These are phyloP conservation scores for Pseudocercospora eumusae DNA, from an alignment of 2,329 filamentous ascomycete species.

Conservation along the genomic window DNA sequence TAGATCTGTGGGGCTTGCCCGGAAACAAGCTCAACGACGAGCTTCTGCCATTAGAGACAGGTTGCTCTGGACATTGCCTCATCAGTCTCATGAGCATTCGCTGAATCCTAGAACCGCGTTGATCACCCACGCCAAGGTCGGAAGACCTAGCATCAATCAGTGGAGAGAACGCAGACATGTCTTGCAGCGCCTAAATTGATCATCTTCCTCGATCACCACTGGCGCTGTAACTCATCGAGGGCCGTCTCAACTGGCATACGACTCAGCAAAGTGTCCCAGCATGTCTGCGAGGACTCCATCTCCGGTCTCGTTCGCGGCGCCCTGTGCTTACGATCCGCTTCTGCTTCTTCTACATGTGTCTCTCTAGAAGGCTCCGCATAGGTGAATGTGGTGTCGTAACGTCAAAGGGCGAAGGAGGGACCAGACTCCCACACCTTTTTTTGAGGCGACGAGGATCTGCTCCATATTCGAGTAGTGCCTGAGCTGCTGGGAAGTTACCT, in stretches of 20 bases:
- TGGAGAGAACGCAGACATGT: background rate
- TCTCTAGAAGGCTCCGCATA: too few species aligned
- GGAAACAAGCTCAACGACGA: background rate
- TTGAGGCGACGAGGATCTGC: too few species aligned
- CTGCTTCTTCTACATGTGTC: too few species aligned
- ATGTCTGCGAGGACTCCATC: conserved; percentile 15
- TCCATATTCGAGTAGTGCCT: too few species aligned
- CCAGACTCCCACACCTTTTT: too few species aligned
- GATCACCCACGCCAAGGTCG: background rate
- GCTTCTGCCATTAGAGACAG: background rate
- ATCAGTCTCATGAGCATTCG: background rate
- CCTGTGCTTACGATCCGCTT: too few species aligned
- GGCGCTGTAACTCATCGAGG: conserved; percentile 1
- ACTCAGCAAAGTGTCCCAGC: conserved; percentile 10
- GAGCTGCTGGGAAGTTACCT: too few species aligned
- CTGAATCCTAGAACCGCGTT: background rate
- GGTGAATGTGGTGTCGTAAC: too few species aligned
- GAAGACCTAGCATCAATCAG: background rate
- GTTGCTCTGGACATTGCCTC: background rate
- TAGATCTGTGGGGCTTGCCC: background rate
- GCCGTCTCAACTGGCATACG: conserved; percentile 14
- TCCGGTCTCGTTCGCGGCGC: background rate
- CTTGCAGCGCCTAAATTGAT: background rate
- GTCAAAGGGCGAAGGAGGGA: too few species aligned
- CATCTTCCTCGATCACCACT: background rate